Conservation (phyloP, 257 asterid genomes). For the Nicotiana attenuata region DNA sequence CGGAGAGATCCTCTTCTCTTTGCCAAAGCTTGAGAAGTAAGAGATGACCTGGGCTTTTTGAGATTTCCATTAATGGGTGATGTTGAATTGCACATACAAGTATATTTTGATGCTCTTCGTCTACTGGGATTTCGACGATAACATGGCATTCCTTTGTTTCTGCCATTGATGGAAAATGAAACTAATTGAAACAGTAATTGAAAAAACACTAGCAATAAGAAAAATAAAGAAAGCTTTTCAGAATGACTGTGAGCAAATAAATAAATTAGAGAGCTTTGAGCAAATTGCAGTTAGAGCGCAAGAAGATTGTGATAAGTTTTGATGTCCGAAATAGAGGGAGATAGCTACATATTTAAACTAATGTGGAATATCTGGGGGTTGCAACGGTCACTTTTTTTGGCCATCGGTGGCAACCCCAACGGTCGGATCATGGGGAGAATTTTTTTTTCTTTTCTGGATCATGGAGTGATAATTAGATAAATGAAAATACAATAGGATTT, state of each 20-base stretch:
- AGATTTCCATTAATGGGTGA: constrained; percentile 86
- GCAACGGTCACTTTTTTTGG: constrained; percentile 62
- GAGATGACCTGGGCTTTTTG: constrained; percentile 87
- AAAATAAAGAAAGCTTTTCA: not conserved
- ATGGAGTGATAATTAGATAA: not conserved
- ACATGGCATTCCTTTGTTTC: constrained; percentile 56
- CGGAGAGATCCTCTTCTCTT: constrained; percentile 59
- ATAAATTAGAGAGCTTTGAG: constrained; percentile 10
- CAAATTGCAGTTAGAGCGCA: not conserved
- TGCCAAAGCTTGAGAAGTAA: constrained; percentile 96
- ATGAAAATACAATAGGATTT: not conserved
- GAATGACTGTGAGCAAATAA: not conserved
- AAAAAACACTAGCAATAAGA: not conserved
- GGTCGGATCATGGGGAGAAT: constrained; percentile 18
- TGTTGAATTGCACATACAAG: constrained; percentile 39
- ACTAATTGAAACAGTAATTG: not conserved
- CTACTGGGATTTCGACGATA: constrained; percentile 64
- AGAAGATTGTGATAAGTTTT: constrained; percentile 14
- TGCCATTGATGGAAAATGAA: constrained; percentile 35
- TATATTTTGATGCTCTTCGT: constrained; percentile 51
- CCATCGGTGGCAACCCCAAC: constrained; percentile 15
- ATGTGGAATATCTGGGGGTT: constrained; percentile 12
- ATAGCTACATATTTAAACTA: constrained; percentile 46
- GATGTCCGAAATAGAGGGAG: constrained; percentile 14
- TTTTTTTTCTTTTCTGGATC: not conserved